Percentiles rank a stretch among this genome's conserved stretches.
phyloP scores from a whole-genome alignment of 73 alveolate species.

The Paramecium pentaurelia region DNA sequence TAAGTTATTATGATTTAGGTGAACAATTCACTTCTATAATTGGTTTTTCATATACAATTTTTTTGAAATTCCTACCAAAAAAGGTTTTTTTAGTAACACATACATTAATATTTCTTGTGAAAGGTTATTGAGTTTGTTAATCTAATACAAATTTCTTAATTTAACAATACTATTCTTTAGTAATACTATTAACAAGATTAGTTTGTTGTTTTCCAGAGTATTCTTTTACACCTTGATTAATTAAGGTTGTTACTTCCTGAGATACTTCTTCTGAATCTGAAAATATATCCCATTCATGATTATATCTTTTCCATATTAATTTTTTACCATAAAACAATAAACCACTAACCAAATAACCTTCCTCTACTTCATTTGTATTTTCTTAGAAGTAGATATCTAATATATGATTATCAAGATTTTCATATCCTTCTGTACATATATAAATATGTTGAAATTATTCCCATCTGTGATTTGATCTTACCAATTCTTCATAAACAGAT shows the following conservation, averaged over 20 bases:
- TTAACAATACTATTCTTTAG: background rate
- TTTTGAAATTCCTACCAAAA: background rate
- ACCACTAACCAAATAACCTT: background rate
- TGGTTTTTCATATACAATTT: background rate
- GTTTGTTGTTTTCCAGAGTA: background rate
- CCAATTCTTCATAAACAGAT: background rate
- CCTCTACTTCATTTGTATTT: background rate
- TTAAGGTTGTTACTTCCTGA: background rate
- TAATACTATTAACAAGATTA: background rate
- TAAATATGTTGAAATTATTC: background rate
- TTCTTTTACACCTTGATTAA: background rate
- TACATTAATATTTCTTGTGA: background rate
- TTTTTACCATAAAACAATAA: background rate
- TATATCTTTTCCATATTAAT: slow-evolving; percentile 29
- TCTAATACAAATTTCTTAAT: background rate
- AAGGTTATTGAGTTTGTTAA: background rate
- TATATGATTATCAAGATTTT: background rate
- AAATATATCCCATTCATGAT: background rate
- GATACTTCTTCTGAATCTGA: slow-evolving; percentile 18
- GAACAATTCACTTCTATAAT: background rate
- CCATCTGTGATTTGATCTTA: slow-evolving; percentile 19
- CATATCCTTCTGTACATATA: background rate
- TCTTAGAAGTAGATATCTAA: background rate
- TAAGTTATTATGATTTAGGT: background rate
- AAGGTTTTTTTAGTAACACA: background rate